Percentiles rank a stretch among this genome's conserved stretches.
Conservation (phyloP, 257 asterid genomes). For the Solanum paucissectum region DNA sequence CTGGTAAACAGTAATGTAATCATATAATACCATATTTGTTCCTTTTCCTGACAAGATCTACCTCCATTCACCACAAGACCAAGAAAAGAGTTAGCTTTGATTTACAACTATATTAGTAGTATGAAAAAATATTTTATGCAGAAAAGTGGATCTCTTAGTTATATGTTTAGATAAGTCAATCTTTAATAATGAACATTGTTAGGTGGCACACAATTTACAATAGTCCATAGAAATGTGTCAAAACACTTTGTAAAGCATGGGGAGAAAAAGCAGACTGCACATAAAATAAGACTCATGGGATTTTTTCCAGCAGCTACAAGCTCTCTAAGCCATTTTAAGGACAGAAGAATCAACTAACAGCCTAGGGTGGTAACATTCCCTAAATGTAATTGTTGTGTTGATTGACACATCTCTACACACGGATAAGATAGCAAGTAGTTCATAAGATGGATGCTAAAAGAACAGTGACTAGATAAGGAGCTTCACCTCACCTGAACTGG, state of each 20-base stretch:
- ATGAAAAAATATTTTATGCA: not conserved
- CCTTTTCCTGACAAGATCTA: not conserved
- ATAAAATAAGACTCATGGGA: not conserved
- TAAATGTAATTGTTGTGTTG: not conserved
- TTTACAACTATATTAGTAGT: not conserved
- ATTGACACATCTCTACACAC: not conserved
- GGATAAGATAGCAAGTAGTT: not conserved
- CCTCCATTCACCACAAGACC: not conserved
- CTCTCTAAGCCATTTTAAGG: not conserved
- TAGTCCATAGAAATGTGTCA: not conserved
- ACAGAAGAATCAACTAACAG: not conserved
- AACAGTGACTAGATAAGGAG: constrained; percentile 1
- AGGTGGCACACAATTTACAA: not conserved
- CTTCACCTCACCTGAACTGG: constrained; percentile 78
- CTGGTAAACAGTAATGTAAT: not conserved
- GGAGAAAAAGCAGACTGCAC: not conserved
- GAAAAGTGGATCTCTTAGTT: not conserved
- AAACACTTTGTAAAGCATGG: not conserved
- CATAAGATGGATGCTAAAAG: not conserved
- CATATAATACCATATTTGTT: not conserved
- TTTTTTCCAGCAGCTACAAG: not conserved
- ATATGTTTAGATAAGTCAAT: not conserved
- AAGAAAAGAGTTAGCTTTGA: not conserved
- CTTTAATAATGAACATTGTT: not conserved
- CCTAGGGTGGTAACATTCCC: not conserved